Evolutionary conservation across 2,329 filamentous ascomycete genomes (phyloP), one percentile per base, ranked within the genome.

Genomic region (Aspergillus sp.): DNA sequence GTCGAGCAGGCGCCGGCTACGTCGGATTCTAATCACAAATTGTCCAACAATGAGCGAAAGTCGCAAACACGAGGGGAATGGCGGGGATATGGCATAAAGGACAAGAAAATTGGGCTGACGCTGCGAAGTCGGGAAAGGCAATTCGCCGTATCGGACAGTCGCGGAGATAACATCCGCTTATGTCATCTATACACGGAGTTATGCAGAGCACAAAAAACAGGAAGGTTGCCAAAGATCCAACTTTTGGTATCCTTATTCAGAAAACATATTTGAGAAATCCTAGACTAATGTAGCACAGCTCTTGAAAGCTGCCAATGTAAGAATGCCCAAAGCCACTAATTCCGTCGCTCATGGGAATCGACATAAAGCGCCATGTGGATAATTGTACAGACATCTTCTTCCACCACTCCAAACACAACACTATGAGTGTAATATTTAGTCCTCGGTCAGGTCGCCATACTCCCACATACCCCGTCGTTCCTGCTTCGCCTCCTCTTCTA

Each of bases 361-460:
- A 59, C 49, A 32, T 56, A 53, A 55, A 36, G 38, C 53, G 45
- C 39, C 53, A 32, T 28, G 12, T 55, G 53, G 25, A 57, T 61
- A 58, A 56, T 56, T 59, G 56, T 63, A 60, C 52, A 59, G 45
- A 56, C 38, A 61, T 50, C 47, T 30, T 28, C 55, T 15, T 49
- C 36, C 13, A 15, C 36, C 49, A 50, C 23, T 47, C 45, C 56
- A 21, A 38, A 55, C 28, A 21, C 25, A 56, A 56, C 55, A 30
- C 39, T 21, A 17, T 30, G 39, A 28, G 5, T 10, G 32, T 36
- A 36, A 36, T 50, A 17, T 49, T 63, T 87, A 92, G 72, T 96
- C 92, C 81, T 97, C 93, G 13, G 92, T 96, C 72, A 97, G 84
- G 76, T 98, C 95, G 68, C 95, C 95, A 78, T 98, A 99, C 84